Evolutionary conservation across 345 rosid genomes (phyloP).

Genomic region (Camelina neglecta): DNA sequence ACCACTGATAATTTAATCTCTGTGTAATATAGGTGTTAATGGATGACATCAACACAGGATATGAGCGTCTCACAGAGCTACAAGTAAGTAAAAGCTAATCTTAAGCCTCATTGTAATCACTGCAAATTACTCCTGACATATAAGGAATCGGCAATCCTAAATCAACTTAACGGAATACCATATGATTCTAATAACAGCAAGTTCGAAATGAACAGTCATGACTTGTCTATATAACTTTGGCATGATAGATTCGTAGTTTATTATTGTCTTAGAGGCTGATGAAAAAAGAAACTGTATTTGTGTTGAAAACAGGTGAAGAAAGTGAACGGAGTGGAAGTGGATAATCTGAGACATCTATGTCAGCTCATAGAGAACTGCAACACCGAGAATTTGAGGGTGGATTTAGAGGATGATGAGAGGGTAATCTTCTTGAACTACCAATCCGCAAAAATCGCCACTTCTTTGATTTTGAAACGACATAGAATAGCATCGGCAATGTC

Average conservation of each 20-base stretch:
- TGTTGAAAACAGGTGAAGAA: conserved; percentile 68
- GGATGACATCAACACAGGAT: conserved; percentile 91
- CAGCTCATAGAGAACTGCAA: conserved; percentile 65
- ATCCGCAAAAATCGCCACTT: conserved; percentile 66
- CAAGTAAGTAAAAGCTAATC: conserved; percentile 54
- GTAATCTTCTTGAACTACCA: conserved; percentile 65
- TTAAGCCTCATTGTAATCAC: not conserved
- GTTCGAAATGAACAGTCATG: not conserved
- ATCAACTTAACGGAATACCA: not conserved
- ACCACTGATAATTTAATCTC: conserved; percentile 25
- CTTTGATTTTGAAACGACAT: conserved; percentile 70
- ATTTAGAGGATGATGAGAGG: conserved; percentile 77
- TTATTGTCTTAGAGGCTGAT: not conserved
- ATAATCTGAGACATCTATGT: conserved; percentile 77
- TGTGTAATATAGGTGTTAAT: conserved; percentile 71
- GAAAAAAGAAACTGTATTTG: not conserved
- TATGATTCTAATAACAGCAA: conserved; percentile 13
- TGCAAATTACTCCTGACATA: not conserved
- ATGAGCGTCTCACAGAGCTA: conserved; percentile 84
- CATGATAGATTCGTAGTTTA: not conserved
- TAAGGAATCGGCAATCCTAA: conserved; percentile 4
- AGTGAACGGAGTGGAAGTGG: conserved; percentile 69
- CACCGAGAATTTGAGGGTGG: conserved; percentile 63
- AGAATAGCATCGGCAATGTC: conserved; percentile 74
- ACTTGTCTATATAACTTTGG: not conserved